Evolutionary conservation across 495 filamentous ascomycete genomes (phyloP), one percentile per base, ranked within the genome.

Genomic region (Aspergillus diversus): DNA sequence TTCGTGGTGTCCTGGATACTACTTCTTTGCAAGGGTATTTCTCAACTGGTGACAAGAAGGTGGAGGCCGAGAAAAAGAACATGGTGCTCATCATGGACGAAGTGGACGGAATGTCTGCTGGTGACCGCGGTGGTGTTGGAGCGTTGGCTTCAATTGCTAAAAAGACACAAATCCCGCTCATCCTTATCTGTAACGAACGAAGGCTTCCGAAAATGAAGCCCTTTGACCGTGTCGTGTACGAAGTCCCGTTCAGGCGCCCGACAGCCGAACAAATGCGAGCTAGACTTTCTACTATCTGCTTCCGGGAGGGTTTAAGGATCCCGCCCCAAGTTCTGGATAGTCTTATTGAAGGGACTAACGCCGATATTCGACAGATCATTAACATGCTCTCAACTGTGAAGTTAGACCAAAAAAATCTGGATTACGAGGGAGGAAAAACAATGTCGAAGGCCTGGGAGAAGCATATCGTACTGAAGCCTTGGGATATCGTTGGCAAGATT

Each of bases 381-480:
- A 99, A 99, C 76, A 99, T 99, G 95, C 79, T 98, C 13, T 93
- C 93, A 9, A 94, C 95, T 0, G 90, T 92, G 27, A 97, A 94
- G 70, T 81, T 97, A 1, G 96, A 97, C 61, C 86, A 92, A 69
- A 76, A 84, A 12, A 81, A 81, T 5, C 89, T 98, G 81, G 85
- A 89, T 69, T 97, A 85, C 65, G 89, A 95, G 60, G 80, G 93
- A 68, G 87, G 90, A 60, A 93, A 95, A 75, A 78, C 90, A 48
- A 96, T 99, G 94, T 90, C 92, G 17, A 98, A 97, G 74, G 86
- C 92, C 0, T 99, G 95, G 95, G 92, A 99, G 79, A 99, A 99
- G 75, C 91, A 97, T 70, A 86, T 98, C 43, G 85, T 98, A 33
- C 78, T 99, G 21, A 98, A 97, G 75, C 95, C 95, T 2, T 99